phyloP scores from a whole-genome alignment of 2,329 filamentous ascomycete genomes.

The Penicillium paneum region DNA sequence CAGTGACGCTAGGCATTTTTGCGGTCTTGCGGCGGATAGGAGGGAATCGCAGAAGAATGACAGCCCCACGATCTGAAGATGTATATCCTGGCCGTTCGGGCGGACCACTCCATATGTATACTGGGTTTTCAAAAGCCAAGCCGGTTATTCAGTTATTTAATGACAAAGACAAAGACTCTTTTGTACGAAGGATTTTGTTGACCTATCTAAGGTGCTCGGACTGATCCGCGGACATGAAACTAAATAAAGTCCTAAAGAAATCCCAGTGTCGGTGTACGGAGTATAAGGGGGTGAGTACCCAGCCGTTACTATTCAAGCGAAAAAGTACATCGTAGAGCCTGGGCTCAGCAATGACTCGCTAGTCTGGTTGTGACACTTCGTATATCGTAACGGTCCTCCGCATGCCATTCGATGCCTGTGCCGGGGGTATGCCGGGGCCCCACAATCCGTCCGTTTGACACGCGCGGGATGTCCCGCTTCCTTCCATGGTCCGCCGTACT shows the following conservation, averaged over 20 bases:
- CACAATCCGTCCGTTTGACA: not conserved
- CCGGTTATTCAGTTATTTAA: not conserved
- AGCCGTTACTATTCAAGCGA: not conserved
- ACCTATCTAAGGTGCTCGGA: not conserved
- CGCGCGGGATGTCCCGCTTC: not conserved
- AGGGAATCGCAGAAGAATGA: not conserved
- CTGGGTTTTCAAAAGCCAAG: not conserved
- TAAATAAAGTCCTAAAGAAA: not conserved
- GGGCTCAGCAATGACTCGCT: not conserved
- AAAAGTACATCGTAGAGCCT: no score
- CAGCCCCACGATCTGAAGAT: not conserved
- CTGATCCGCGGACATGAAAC: not conserved
- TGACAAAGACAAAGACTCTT: not conserved
- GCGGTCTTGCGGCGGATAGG: not conserved
- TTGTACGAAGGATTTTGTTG: not conserved
- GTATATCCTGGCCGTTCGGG: no score
- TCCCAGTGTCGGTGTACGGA: not conserved
- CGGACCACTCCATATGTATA: not conserved
- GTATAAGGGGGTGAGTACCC: not conserved
- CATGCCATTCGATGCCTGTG: no score
- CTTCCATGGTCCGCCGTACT: not conserved
- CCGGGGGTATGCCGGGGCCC: not conserved
- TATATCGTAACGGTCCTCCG: not conserved
- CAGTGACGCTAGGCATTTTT: not conserved
- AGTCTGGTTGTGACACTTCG: not conserved